A percentile compares a stretch with the other conserved stretches of the same genome.
phyloP scores from a whole-genome alignment of 495 filamentous ascomycete species.

The Rhizodiscina lignyota region DNA sequence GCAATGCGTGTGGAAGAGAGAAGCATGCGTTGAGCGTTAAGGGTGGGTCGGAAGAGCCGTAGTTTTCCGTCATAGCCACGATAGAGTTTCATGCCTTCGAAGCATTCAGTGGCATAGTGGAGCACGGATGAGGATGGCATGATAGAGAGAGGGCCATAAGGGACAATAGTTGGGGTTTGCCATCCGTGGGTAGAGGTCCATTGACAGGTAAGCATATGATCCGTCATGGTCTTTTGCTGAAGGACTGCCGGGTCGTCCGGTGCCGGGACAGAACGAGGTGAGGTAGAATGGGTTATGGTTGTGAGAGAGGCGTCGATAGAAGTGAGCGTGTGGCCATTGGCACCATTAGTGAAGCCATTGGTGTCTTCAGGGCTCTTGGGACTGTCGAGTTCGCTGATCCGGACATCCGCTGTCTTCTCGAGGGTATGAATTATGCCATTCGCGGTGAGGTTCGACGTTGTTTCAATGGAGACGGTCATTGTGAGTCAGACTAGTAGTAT shows the following conservation, averaged over 20 bases:
- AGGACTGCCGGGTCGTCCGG: slow-evolving; percentile 29
- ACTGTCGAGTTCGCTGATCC: too few species aligned
- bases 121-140: slow-evolving; percentile 73
- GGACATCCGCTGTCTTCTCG: too few species aligned
- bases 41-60: slow-evolving; percentile 69
- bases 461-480: too few species aligned
- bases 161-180: slow-evolving; percentile 59
- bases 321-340: slow-evolving; percentile 5
- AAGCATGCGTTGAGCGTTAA: slow-evolving; percentile 58
- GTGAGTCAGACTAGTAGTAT: too few species aligned
- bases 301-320: slow-evolving; percentile 60
- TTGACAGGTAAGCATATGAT: slow-evolving; percentile 71
- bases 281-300: slow-evolving; percentile 42
- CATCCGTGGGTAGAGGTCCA: slow-evolving; percentile 60
- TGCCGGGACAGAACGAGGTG: slow-evolving; percentile 49
- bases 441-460: too few species aligned
- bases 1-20: slow-evolving; percentile 57
- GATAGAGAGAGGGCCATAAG: slow-evolving; percentile 64
- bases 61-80: slow-evolving; percentile 68
- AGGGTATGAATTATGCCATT: too few species aligned
- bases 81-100: slow-evolving; percentile 81
- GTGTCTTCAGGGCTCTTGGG: too few species aligned
- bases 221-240: slow-evolving; percentile 40
- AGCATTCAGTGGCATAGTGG: slow-evolving; percentile 86
- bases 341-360: slow-evolving; percentile 6